Evolutionary conservation across 495 filamentous ascomycete species (phyloP), one percentile per base, ranked within the genome.

Genomic region (Poronia punctata): DNA sequence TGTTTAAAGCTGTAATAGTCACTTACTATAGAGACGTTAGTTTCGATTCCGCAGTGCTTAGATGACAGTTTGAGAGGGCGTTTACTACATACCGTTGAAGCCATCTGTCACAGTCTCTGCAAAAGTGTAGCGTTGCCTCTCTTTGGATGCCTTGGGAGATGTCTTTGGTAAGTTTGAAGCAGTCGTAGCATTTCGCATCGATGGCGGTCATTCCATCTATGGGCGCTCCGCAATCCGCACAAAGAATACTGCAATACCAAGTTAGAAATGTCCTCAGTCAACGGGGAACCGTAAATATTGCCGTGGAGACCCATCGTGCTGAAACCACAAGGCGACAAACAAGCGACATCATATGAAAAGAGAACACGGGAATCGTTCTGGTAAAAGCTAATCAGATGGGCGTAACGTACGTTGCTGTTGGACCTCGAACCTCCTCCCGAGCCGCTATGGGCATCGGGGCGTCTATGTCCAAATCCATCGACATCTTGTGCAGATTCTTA

Each of bases 81-180:
- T 16, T 16, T 14, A 15, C 5, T 26, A 38, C 42, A 11, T 45
- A 45, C 42, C 42, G 92, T 49, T 86, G 82, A 18, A 96, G 75
- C 87, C 87, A 98, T 64, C 92, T 67, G 50, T 96, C 88, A 62
- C 90, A 97, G 53, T 95, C 92, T 57, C 77, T 68, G 71, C 92
- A 95, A 57, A 78, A 82, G 47, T 92, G 84, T 2, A 96, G 70
- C 14, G 76, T 78, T 14, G 82, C 83, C 54, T 96, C 89, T 38
- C 87, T 74, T 60, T 83, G 88, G 41, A 96, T 87, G 47, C 89
- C 89, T 62, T 82, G 67, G n/a, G 89, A 88, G 45, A 96, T 88
- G 59, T 98, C 92, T 56, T 94, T 79, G 18, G 85, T 93, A 29
- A 87, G 76, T 52, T 89, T 90, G 46, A 98, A 74, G 70, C 92